These are phyloP conservation scores for Chlorella sp. DNA, from an alignment of 139 green algal genomes.

Conservation along the genomic window DNA sequence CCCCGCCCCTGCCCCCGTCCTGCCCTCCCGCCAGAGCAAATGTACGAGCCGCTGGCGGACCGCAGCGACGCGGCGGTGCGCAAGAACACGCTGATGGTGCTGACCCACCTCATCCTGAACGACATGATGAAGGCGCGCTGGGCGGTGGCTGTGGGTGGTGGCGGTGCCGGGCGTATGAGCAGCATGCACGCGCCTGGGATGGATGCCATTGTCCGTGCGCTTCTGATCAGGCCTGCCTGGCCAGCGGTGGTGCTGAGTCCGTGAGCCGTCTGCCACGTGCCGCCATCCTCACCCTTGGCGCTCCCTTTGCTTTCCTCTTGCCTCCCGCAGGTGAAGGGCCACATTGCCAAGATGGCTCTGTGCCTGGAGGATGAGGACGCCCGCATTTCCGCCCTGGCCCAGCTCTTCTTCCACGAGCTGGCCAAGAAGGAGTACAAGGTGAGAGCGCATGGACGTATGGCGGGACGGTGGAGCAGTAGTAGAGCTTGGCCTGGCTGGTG, in stretches of 20 bases:
- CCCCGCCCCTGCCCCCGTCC: no score
- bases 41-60: constrained; percentile 79
- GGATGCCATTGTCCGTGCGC: no score
- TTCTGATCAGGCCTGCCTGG: no score
- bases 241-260: no score
- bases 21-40: constrained; percentile 42
- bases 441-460: no score
- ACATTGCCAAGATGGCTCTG: constrained; percentile 86
- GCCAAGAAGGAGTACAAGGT: constrained; percentile 76
- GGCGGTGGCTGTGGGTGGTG: background rate
- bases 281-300: no score
- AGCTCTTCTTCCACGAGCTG: constrained; percentile 90
- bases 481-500: no score
- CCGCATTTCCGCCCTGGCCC: constrained; percentile 62
- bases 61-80: constrained; percentile 57
- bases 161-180: no score
- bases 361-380: constrained; percentile 77
- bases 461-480: no score
- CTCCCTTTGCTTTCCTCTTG: no score
- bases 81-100: constrained; percentile 85
- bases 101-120: constrained; percentile 96
- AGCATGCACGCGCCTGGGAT: no score
- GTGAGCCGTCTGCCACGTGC: no score
- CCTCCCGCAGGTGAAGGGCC: constrained; percentile 69
- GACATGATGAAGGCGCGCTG: constrained; percentile 95